Percentiles rank a stretch among this genome's conserved stretches.
phyloP scores from a whole-genome alignment of 2,329 filamentous ascomycete genomes.

The Claviceps sp. region DNA sequence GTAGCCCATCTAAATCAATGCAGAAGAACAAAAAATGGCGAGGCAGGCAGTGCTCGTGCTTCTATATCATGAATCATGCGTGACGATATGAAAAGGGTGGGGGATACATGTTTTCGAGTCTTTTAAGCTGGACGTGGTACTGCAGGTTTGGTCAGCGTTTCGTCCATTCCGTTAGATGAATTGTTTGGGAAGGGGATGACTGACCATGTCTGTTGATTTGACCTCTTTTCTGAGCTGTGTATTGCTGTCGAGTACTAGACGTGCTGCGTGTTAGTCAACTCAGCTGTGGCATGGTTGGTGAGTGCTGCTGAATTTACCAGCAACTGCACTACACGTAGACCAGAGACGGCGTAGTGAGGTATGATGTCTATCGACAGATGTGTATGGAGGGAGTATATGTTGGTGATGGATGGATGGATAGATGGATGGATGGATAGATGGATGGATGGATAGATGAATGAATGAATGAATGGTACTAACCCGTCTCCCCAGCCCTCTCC shows the following conservation, averaged over 20 bases:
- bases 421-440: too few relatives aligned
- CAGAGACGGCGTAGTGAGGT: too few relatives aligned
- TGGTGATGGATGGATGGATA: too few relatives aligned
- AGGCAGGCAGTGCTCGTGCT: background rate
- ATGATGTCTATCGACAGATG: too few relatives aligned
- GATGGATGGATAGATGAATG: background rate
- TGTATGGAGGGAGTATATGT: background rate
- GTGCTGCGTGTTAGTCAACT: background rate
- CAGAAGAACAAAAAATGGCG: background rate
- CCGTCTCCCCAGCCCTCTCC: constrained; percentile 17
- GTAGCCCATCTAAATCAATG: too few relatives aligned
- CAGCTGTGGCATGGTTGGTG: background rate
- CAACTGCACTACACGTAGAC: too few relatives aligned
- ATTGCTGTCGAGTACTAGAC: constrained; percentile 22
- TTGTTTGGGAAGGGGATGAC: background rate
- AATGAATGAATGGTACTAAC: constrained; percentile 9
- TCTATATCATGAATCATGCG: background rate
- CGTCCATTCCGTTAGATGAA: background rate
- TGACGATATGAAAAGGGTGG: background rate
- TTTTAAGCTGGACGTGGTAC: constrained; percentile 7
- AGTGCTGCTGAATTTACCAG: too few relatives aligned
- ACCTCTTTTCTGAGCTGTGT: constrained; percentile 18
- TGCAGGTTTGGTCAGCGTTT: background rate
- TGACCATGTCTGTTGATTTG: constrained; percentile 20
- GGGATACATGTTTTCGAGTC: background rate